Conservation (phyloP, 176 grass and related monocot genomes). For the Paspalum vaginatum region DNA sequence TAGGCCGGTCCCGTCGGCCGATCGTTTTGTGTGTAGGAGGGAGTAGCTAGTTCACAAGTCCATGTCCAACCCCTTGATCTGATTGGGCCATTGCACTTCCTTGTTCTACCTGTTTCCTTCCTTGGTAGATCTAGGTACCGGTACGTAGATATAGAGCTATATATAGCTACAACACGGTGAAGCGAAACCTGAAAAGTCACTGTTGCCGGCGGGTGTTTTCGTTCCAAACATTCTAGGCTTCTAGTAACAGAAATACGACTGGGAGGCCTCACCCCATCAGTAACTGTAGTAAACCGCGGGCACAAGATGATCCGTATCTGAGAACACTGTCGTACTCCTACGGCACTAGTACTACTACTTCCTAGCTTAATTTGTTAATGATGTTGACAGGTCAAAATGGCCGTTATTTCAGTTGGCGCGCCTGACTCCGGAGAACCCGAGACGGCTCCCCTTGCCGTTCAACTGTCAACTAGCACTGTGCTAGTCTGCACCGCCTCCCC, state of each 20-base stretch:
- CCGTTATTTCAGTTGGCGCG: slow-evolving; percentile 29
- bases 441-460: background rate
- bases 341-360: no score
- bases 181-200: no score
- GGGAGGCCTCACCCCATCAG: background rate
- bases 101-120: background rate
- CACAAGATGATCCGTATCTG: background rate
- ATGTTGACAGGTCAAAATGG: slow-evolving; percentile 17
- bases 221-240: no score
- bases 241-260: no score
- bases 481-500: slow-evolving; percentile 6
- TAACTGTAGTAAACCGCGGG: no score
- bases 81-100: slow-evolving; percentile 11
- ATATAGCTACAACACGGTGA: no score
- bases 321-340: no score
- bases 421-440: background rate
- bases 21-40: slow-evolving; percentile 18
- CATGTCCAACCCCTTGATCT: background rate
- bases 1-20: background rate
- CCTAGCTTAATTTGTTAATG: background rate
- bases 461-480: background rate
- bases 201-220: no score
- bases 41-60: slow-evolving; percentile 28
- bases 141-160: background rate
- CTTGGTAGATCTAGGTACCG: background rate